These are phyloP conservation scores for Ulmus americana DNA, from an alignment of 331 rosid genomes.

Conservation along the genomic window DNA sequence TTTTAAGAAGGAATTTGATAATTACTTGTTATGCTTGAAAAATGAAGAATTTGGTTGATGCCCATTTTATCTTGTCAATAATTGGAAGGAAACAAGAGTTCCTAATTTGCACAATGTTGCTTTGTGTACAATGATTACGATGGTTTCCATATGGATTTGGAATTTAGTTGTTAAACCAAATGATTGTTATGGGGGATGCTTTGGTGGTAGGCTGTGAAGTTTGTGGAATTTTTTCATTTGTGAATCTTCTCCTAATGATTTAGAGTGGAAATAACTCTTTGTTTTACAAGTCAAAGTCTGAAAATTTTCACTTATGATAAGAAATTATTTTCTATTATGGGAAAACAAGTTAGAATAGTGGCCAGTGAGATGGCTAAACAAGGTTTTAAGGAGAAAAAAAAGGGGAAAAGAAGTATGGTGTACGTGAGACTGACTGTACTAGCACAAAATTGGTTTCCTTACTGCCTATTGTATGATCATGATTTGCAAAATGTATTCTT, in stretches of 20 bases:
- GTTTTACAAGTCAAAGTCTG: neutral
- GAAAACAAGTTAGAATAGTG: neutral
- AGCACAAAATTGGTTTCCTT: neutral
- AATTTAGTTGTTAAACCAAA: neutral
- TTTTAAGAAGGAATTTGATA: neutral
- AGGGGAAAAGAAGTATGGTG: neutral
- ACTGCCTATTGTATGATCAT: neutral
- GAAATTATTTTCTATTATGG: too few relatives aligned
- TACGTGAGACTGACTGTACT: neutral
- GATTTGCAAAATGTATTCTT: conserved; percentile 4
- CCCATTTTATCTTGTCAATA: neutral
- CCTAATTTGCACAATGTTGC: neutral
- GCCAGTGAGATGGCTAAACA: too few relatives aligned
- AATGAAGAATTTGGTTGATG: neutral
- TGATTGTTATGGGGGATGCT: neutral
- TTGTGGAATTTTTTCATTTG: neutral
- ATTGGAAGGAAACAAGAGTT: neutral
- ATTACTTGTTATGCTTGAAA: neutral
- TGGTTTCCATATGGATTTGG: neutral
- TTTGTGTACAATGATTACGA: neutral
- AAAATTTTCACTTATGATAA: neutral
- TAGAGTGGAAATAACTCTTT: neutral
- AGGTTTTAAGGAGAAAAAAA: too few relatives aligned
- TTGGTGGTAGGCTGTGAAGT: neutral
- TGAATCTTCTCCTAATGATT: neutral